Evolutionary conservation across 352 stramenopile species (phyloP), one percentile per base, ranked within the genome.

Genomic region (Phytophthora capsici): DNA sequence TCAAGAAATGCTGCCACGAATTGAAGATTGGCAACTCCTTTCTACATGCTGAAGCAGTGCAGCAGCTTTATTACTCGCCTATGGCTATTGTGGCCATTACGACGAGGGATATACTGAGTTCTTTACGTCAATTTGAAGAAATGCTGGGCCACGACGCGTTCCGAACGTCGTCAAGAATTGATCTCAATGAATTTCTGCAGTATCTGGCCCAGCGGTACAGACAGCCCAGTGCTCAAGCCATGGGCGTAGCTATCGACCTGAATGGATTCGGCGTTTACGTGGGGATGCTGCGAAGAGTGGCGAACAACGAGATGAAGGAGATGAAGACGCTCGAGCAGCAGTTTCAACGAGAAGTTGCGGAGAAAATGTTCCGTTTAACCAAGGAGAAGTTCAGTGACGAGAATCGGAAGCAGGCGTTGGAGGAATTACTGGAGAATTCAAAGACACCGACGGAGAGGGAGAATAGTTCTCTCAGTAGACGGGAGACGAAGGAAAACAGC

Each of bases 301-400:
- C 78, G 12, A 90, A 90, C 53, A 74, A 91, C 5, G 88, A 96
- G 58, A 81, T 84, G 60, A 91, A 90, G 36, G 84, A 96, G 61
- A 80, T 96, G 36, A 90, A 92, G 56, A 73, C 73, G 22, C 59
- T 95, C 3, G 84, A 95, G 46, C 73, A 90, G 16, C 85, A 95
- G 37, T 94, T 95, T 68, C 81, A 93, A 57, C 80, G 83, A 10
- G 85, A 81, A 43, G 86, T 95, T 34, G 84, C 85, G 0, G 80
- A 90, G 52, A 84, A 84, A 28, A 83, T 94, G 14, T 95, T 95
- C 65, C 78, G 91, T 47, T 62, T 95, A 4, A 90, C 87, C 4
- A 92, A 95, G 60, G 79, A 92, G 26, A 93, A 94, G 40, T 96
- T 94, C 60, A 93, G 83, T 50, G 70, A 82, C 25, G 86, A 91